Evolutionary conservation across 441 rosid species (phyloP), one percentile per base, ranked within the genome.

Genomic region (Viola pubescens): DNA sequence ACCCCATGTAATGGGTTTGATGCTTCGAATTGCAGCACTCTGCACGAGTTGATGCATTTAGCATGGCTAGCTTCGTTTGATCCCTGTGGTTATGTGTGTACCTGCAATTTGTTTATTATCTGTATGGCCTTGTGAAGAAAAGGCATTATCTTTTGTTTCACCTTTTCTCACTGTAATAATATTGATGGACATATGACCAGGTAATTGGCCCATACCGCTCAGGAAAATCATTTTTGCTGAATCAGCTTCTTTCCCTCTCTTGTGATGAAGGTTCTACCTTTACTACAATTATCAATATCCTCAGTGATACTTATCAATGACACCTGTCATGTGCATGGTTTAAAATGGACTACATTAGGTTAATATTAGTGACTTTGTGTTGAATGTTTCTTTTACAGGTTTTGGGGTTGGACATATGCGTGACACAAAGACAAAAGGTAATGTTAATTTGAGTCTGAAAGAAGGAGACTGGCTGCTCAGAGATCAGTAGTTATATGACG

Each of bases 391-490:
- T 4, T 13, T 61, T 46, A 54, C 82, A 94, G 99, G 99, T 54
- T 94, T 94, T 81, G 99, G 99, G 59, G 99, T 94, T 71, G 99
- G 99, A 52, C 99, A 94, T 77, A 90, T 94, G 99, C 99, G 99
- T 69, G 99, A 94, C 73, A 94, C 99, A 65, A 90, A 90, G 80
- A 94, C 99, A 46, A 94, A 94, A 81, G 98, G 98, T 86, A 77
- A 43, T 57, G 3, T 62, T 45, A 48, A n/a, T 45, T 41, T 70
- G 19, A 42, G 8, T 16, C 11, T 39, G 13, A 49, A 64, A 59
- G 60, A 9, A 50, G 44, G 6, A 40, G 11, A 59, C 49, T 61
- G 3, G 62, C 71, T 60, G 47, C 59, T 59, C 38, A 43, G 62
- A 55, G 50, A 51, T 62, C 40, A 50, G 47, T 47, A 58, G 10